Conservation (phyloP, 2,329 filamentous ascomycete genomes). For the Celoporthe dispersa region DNA sequence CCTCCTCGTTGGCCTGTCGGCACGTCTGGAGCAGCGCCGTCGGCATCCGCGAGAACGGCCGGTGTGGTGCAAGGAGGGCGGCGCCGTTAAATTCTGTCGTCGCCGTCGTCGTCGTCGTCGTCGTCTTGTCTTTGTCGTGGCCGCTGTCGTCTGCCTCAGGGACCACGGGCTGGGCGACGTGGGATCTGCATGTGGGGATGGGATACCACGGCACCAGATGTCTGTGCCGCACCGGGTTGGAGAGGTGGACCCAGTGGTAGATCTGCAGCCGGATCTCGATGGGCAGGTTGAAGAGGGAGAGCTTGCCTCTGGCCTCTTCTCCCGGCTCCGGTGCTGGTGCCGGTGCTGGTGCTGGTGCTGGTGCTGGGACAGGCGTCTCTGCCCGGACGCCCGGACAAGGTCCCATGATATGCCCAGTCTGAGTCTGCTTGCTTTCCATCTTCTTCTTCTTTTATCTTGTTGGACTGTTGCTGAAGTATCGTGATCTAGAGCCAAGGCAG, state of each 20-base stretch:
- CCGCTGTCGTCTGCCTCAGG: conserved; percentile 12
- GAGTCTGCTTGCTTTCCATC: background rate
- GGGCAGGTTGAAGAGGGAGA: conserved; percentile 44
- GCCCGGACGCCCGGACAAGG: background rate
- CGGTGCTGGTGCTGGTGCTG: background rate
- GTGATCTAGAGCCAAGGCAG: background rate
- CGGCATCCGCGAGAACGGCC: conserved; percentile 47
- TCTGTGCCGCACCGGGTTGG: conserved; percentile 43
- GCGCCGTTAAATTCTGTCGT: background rate
- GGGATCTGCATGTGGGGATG: conserved; percentile 39
- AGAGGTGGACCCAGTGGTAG: conserved; percentile 47
- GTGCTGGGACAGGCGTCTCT: background rate
- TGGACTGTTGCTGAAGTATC: background rate
- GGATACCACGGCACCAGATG: conserved; percentile 48
- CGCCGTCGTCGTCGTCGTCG: background rate
- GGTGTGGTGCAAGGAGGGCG: conserved; percentile 39
- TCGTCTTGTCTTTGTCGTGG: background rate
- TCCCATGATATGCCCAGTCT: background rate
- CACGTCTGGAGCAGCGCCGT: conserved; percentile 44
- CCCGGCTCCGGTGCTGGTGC: background rate
- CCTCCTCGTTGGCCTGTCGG: conserved; percentile 49
- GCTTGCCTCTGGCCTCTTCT: conserved; percentile 1
- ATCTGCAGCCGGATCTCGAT: conserved; percentile 52
- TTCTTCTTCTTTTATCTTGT: too few species aligned
- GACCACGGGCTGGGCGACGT: conserved; percentile 36